Base-by-base conservation (phyloP, 2,329 filamentous ascomycete species). In the Neofusicoccum parvum region DNA sequence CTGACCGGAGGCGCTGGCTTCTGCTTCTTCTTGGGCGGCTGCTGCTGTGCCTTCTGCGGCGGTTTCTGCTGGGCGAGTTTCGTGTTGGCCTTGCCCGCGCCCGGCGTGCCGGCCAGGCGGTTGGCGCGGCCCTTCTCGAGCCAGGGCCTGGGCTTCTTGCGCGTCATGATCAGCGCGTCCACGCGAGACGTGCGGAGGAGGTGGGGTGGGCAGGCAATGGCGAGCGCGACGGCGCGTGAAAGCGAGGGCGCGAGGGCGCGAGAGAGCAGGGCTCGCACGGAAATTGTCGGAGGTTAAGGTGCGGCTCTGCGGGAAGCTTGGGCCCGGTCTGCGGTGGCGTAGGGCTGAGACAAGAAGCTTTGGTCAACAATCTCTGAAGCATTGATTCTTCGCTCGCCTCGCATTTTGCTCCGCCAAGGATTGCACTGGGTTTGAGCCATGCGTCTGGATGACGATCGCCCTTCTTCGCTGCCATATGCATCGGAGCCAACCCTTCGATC, bases 301-400 rank as follows among this genome's bases (percentile, higher is more conserved):
- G 64, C 64, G 64, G 64, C 64, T 65, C 64, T 65, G 64, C 64
- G 64, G 64, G 46, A 65, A 54, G 63, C 63, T 58, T 36, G 23
- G 63, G 37, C 10, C 63, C 23, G 17, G 4, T 20, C 17, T 20
- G 37, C n/a, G 39, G 20, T 54, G 36, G 34, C 50, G 49, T 65
- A 59, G 53, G 62, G 62, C 62, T 65, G 51, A 64, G 27, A 63
- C 60, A 51, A 5, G 48, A 49, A 49, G 23, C 23, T 49, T 11
- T 14, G 23, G 14, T 9, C 34, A 7, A 41, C 10, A 12, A 34
- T 36, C 41, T 32, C 27, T 1, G 27, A 36, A 36, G 23, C 23
- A 7, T 14, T 46, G 23, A 14, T 20, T 23, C 3, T 43, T 45
- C 23, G 3, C 45, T 45, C 12, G 39, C 39, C 23, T 58, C 39